phyloP scores from a whole-genome alignment of 768 basidiomycete species.

The Punctularia strigosozonata region DNA sequence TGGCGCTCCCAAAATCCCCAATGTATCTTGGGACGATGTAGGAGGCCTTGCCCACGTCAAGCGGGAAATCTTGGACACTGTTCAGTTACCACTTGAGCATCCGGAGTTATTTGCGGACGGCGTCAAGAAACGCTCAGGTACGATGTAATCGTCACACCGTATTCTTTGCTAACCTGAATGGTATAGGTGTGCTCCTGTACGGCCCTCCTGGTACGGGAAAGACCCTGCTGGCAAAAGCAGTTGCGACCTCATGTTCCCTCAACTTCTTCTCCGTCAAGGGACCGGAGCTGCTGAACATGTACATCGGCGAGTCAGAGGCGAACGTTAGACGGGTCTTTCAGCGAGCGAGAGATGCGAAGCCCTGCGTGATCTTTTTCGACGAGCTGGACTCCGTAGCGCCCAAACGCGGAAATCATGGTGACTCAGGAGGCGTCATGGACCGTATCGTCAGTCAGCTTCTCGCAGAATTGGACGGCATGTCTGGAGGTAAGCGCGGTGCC shows the following conservation, averaged over 20 bases:
- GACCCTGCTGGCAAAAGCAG: slow-evolving; percentile 90
- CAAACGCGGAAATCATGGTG: slow-evolving; percentile 88
- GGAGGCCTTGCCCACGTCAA: slow-evolving; percentile 86
- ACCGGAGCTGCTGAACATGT: slow-evolving; percentile 94
- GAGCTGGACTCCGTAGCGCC: slow-evolving; percentile 93
- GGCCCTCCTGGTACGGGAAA: slow-evolving; percentile 96
- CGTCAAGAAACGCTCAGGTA: slow-evolving; percentile 92
- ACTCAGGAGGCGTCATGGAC: slow-evolving; percentile 97
- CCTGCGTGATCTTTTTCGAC: slow-evolving; percentile 95
- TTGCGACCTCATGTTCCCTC: slow-evolving; percentile 87
- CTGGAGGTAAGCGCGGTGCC: slow-evolving; percentile 40
- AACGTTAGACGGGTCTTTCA: slow-evolving; percentile 93
- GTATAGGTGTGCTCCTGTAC: slow-evolving; percentile 75
- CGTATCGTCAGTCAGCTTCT: slow-evolving; percentile 91
- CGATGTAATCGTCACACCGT: slow-evolving; percentile 3
- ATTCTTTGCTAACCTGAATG: background rate
- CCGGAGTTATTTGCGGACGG: slow-evolving; percentile 86
- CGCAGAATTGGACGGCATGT: slow-evolving; percentile 90
- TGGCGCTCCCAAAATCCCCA: slow-evolving; percentile 95
- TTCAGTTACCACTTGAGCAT: slow-evolving; percentile 83
- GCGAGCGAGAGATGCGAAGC: slow-evolving; percentile 80
- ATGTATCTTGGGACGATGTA: slow-evolving; percentile 94
- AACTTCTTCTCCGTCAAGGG: slow-evolving; percentile 98
- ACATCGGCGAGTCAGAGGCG: slow-evolving; percentile 96
- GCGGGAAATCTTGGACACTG: slow-evolving; percentile 88